Evolutionary conservation across 2,329 filamentous ascomycete species (phyloP).

Genomic region (Chrysosphaeria jannelii): DNA sequence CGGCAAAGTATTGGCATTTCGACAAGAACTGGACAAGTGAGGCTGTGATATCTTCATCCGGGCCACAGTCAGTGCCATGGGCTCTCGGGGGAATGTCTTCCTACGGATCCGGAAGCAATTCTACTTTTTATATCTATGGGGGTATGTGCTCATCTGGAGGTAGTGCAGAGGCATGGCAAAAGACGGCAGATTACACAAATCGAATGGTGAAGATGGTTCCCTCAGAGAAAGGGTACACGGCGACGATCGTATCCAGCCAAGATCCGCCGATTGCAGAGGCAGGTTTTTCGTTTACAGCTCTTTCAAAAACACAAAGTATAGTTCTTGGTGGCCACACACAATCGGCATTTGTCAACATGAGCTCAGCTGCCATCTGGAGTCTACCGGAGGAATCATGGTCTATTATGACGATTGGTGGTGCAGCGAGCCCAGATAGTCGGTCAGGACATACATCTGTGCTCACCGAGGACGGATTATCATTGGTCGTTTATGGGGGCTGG

Average conservation of each 20-base stretch:
- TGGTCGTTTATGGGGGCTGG: slow-evolving; percentile 75
- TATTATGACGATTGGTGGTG: slow-evolving; percentile 31
- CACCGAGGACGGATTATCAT: slow-evolving; percentile 43
- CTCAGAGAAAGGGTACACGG: slow-evolving; percentile 6
- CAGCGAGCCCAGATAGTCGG: slow-evolving; percentile 23
- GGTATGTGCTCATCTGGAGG: slow-evolving; percentile 81
- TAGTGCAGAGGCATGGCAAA: too few relatives aligned
- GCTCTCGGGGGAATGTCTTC: too few relatives aligned
- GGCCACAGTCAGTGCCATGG: too few relatives aligned
- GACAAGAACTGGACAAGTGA: too few relatives aligned
- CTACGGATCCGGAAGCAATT: too few relatives aligned
- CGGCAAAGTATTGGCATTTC: too few relatives aligned
- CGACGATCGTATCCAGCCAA: slow-evolving; percentile 12
- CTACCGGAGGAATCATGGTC: slow-evolving; percentile 68
- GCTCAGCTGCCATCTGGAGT: slow-evolving; percentile 60
- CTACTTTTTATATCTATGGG: slow-evolving; percentile 46
- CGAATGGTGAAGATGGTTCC: slow-evolving; percentile 4
- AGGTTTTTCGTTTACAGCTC: slow-evolving; percentile 53
- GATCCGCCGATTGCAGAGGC: slow-evolving; percentile 53
- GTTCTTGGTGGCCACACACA: slow-evolving; percentile 65
- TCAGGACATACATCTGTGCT: slow-evolving; percentile 74
- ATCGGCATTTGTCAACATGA: slow-evolving; percentile 78
- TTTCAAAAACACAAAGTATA: slow-evolving; percentile 45
- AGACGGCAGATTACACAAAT: too few relatives aligned
- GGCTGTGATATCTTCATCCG: too few relatives aligned